phyloP scores from a whole-genome alignment of 768 basidiomycete species.

The Lactarius indigo region DNA sequence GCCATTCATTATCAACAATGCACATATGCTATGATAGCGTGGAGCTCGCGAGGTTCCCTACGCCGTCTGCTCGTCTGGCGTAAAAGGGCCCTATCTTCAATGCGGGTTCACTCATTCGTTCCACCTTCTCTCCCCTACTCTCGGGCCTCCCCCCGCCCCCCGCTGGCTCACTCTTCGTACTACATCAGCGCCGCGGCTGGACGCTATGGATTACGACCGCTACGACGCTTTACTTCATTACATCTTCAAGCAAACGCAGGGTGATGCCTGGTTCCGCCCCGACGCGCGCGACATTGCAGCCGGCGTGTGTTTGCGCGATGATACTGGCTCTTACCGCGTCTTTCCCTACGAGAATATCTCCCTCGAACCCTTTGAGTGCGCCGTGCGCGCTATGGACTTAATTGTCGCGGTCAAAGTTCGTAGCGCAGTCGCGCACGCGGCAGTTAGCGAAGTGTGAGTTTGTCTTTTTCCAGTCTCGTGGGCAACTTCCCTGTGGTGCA shows the following conservation, averaged over 20 bases:
- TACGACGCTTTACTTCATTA: constrained; percentile 44
- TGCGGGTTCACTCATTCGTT: neutral
- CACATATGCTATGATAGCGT: neutral
- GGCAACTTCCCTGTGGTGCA: neutral
- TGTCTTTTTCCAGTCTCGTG: neutral
- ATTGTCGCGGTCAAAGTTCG: constrained; percentile 53
- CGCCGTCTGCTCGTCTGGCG: neutral
- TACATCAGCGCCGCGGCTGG: neutral
- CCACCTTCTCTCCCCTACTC: neutral
- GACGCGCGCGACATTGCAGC: constrained; percentile 45
- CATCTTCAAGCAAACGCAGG: constrained; percentile 45
- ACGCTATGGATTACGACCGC: constrained; percentile 39
- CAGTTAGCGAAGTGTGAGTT: constrained; percentile 44
- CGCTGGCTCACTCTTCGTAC: neutral
- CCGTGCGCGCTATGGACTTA: constrained; percentile 50
- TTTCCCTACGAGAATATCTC: constrained; percentile 53
- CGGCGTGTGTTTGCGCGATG: constrained; percentile 49
- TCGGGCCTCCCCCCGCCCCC: neutral
- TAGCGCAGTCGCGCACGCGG: constrained; percentile 49
- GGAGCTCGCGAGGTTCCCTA: neutral
- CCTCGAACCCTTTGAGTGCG: constrained; percentile 53
- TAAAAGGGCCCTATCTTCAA: constrained; percentile 16
- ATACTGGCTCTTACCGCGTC: constrained; percentile 47
- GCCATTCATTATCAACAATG: neutral
- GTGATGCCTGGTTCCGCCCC: constrained; percentile 54